A percentile compares a stretch with the other conserved stretches of the same genome.
Conservation (phyloP, 371 early-diverging fungal species). For the Saksenaea vasiformis region DNA sequence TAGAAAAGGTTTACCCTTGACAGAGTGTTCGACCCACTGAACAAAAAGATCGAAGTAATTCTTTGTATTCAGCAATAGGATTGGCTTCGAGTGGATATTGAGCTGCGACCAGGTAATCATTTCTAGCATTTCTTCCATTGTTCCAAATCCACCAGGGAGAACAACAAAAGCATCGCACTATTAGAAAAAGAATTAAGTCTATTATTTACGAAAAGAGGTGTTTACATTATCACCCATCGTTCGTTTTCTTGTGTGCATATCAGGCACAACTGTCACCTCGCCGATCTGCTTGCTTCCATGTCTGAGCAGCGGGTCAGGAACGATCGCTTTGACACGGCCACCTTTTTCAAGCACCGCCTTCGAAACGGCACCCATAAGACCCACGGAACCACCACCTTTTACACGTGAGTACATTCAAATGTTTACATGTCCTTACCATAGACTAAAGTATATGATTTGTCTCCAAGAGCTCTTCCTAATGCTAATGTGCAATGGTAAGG, state of each 20-base stretch:
- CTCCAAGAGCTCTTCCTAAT: constrained; percentile 66
- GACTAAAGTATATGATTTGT: constrained; percentile 69
- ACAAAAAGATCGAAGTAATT: constrained; percentile 72
- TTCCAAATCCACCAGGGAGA: constrained; percentile 87
- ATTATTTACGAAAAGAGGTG: background rate
- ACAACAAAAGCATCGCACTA: constrained; percentile 77
- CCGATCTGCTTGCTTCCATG: constrained; percentile 52
- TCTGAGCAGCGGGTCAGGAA: constrained; percentile 70
- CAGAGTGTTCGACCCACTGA: constrained; percentile 61
- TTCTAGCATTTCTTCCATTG: constrained; percentile 87
- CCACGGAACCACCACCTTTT: constrained; percentile 74
- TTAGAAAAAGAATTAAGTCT: background rate
- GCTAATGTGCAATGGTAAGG: constrained; percentile 27
- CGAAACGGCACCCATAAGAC: constrained; percentile 85
- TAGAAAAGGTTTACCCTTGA: constrained; percentile 39
- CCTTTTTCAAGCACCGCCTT: constrained; percentile 54
- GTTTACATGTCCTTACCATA: constrained; percentile 56
- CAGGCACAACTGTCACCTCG: constrained; percentile 68
- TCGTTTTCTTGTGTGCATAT: constrained; percentile 85
- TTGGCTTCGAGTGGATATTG: constrained; percentile 75
- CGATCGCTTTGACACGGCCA: constrained; percentile 67
- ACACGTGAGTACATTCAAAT: background rate
- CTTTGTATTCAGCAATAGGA: constrained; percentile 74
- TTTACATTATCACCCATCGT: constrained; percentile 68
- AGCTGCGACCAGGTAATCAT: constrained; percentile 84